Conservation (phyloP, 2,329 filamentous ascomycete genomes). For the Pseudocercospora pini-densiflorae region DNA sequence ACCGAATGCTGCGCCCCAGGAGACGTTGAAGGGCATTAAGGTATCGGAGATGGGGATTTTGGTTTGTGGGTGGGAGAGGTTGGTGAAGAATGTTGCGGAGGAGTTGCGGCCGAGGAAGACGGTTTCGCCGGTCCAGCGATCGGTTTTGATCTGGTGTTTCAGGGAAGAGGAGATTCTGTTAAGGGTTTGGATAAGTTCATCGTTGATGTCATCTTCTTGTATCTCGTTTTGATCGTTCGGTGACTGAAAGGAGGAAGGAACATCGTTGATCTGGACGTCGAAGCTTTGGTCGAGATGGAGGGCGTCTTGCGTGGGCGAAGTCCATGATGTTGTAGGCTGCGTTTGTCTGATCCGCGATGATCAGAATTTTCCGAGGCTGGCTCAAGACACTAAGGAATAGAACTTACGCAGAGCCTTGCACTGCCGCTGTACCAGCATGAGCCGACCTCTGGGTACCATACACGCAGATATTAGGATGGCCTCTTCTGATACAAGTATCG, state of each 20-base stretch:
- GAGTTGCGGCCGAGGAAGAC: slow-evolving; percentile 13
- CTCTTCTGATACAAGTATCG: slow-evolving; percentile 7
- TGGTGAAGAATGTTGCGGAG: slow-evolving; percentile 11
- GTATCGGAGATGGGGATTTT: neutral
- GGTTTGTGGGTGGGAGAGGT: neutral
- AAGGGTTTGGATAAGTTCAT: neutral
- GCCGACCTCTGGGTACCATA: neutral
- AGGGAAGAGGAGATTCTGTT: neutral
- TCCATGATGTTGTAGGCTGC: neutral
- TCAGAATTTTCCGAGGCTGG: neutral
- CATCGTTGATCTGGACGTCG: neutral
- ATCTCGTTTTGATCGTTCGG: neutral
- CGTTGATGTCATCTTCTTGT: neutral
- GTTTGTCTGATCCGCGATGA: neutral
- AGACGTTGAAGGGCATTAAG: neutral
- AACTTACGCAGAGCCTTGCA: neutral
- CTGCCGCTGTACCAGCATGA: neutral
- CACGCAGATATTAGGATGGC: slow-evolving; percentile 7
- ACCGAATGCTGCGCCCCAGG: slow-evolving; percentile 11
- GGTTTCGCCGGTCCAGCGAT: slow-evolving; percentile 12
- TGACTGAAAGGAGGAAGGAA: neutral
- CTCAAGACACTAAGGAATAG: too few species aligned
- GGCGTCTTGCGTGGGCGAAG: neutral
- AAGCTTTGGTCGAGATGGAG: neutral
- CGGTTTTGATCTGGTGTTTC: neutral